Evolutionary conservation across 2,329 filamentous ascomycete species (phyloP), one percentile per base, ranked within the genome.

Genomic region (Didymella pinodella): DNA sequence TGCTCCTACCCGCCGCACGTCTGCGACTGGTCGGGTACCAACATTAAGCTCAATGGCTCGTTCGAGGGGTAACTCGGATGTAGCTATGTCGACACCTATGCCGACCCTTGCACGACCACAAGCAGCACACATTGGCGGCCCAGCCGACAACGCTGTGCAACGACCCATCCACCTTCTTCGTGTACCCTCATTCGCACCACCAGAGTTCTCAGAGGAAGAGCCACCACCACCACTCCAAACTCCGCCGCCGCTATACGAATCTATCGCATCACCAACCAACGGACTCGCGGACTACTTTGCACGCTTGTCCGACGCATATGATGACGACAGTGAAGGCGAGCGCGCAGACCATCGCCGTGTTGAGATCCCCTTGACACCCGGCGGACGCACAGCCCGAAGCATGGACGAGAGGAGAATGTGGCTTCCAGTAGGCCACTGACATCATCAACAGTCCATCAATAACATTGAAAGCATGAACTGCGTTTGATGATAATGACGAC

Each of bases 211-310:
- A 62, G 92, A 92, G 5, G 90, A 96, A 52, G 84, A 88, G 5
- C 88, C 90, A 0, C 90, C 91, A 4, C 90, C 90, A 49, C 87
- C 89, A 0, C 76, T 90, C 16, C 82, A 90, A 64, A 96, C 92
- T 0, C 93, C 93, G 1, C 93, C 93, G 7, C 93, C 93, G 0
- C 87, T 90, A 57, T 97, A 97, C 74, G 91, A 94, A 59, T 83
- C 84, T 3, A 90, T 96, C 36, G 86, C 95, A 1, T 90, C 89
- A 16, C 92, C 74, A 76, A 93, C 80, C 78, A 88, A 75, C 12
- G 86, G 86, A 0, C 77, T 97, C 46, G 90, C 92, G 1, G 93
- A 97, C 70, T 97, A 97, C 76, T 97, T 97, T 74, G 83, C 89
- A 0, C 86, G 93, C 0, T 79, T 96, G 38, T 90, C 90, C 0